phyloP scores from a whole-genome alignment of 2,329 filamentous ascomycete genomes.

The Tolypocladium inflatum region DNA sequence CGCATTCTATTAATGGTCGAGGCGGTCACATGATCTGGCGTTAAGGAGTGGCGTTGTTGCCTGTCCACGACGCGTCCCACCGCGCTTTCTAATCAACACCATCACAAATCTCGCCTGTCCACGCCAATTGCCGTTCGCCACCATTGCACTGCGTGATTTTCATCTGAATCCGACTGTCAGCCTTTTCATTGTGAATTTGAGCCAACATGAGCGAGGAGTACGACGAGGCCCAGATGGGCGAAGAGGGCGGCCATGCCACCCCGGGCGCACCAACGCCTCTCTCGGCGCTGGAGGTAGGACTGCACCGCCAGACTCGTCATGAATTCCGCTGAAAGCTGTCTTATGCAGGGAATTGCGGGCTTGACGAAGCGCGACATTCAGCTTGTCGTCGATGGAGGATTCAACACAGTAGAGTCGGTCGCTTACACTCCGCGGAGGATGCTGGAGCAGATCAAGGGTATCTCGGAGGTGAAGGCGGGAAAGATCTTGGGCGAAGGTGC shows the following conservation, averaged over 20 bases:
- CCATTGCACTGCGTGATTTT: neutral
- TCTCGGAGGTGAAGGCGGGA: conserved; percentile 90
- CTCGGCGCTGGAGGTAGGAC: conserved; percentile 70
- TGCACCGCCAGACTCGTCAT: neutral
- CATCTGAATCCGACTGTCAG: neutral
- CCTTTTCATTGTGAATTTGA: neutral
- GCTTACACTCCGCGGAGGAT: conserved; percentile 80
- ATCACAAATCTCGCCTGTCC: conserved; percentile 6
- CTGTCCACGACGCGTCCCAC: conserved; percentile 23
- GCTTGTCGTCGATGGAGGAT: conserved; percentile 82
- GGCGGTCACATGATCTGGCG: conserved; percentile 28
- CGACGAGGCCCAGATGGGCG: conserved; percentile 55
- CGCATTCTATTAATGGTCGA: neutral
- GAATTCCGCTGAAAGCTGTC: conserved; percentile 5
- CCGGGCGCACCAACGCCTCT: conserved; percentile 93
- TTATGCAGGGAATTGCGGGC: conserved; percentile 65
- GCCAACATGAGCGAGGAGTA: conserved; percentile 41
- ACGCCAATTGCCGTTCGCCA: conserved; percentile 5
- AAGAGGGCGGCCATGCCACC: conserved; percentile 65
- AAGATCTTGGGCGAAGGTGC: conserved; percentile 85
- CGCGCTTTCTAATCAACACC: conserved; percentile 17
- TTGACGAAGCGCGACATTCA: conserved; percentile 95
- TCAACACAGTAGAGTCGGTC: conserved; percentile 89
- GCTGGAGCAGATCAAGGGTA: conserved; percentile 93
- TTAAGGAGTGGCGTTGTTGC: conserved; percentile 15